Conservation (phyloP, 164 flowering plant species). For the Tinospora cordifolia region DNA sequence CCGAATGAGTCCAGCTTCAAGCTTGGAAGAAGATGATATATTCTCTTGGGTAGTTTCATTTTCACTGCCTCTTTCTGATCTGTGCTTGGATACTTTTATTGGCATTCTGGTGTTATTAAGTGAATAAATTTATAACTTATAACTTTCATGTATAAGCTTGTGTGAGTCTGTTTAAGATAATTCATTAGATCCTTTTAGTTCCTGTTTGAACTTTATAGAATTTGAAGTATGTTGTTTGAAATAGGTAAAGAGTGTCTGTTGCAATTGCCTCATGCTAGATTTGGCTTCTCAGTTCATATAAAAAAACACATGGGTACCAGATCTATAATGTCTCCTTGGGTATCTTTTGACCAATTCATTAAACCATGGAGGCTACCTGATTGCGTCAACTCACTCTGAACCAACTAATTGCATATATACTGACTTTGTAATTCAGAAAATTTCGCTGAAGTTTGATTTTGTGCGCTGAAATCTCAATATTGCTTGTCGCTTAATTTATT, state of each 20-base stretch:
- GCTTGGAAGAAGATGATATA: slow-evolving; percentile 63
- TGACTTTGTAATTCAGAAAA: not conserved
- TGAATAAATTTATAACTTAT: not conserved
- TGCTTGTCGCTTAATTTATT: not conserved
- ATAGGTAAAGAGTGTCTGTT: no score
- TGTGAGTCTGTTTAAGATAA: not conserved
- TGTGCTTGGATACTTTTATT: not conserved
- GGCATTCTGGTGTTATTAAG: not conserved
- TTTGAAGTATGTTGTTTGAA: no score
- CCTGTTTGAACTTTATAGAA: no score
- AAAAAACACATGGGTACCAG: no score
- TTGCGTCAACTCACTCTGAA: not conserved
- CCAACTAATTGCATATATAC: not conserved
- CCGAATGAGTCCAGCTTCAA: slow-evolving; percentile 91
- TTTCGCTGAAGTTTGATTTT: not conserved
- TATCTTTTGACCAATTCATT: not conserved
- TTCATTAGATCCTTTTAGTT: no score
- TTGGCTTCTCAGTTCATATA: no score
- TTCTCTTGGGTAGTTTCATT: slow-evolving; percentile 80
- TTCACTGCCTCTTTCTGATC: not conserved
- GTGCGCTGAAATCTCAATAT: not conserved
- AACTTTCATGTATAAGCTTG: not conserved
- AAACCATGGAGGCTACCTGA: not conserved
- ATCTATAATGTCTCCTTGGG: no score
- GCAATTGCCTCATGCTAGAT: no score